Conservation (phyloP, 306 rosid species). For the Aeschynomene evenia region DNA sequence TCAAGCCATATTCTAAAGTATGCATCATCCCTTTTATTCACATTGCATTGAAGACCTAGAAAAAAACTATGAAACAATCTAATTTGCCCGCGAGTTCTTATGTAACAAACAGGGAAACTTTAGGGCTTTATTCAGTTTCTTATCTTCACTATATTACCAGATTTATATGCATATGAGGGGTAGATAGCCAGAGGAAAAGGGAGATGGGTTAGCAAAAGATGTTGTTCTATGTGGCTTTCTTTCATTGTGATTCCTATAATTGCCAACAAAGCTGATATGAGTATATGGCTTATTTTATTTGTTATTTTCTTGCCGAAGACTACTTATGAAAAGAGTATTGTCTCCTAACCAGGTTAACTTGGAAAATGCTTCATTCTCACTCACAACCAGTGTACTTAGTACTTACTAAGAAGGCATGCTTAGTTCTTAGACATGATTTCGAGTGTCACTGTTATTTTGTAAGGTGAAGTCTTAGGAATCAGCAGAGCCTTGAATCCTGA, state of each 20-base stretch:
- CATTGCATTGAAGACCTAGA: neutral
- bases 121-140: conserved; percentile 1
- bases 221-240: conserved; percentile 7
- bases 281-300: neutral
- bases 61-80: conserved; percentile 1
- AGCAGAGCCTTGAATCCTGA: neutral
- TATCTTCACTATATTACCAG: conserved; percentile 15
- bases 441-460: neutral
- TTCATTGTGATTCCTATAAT: neutral
- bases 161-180: neutral
- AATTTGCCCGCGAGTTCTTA: neutral
- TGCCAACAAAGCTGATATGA: neutral
- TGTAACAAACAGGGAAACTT: neutral
- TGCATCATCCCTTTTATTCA: neutral
- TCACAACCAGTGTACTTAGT: neutral
- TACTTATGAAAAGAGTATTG: neutral
- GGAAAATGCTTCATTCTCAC: conserved; percentile 13
- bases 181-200: neutral
- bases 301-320: neutral
- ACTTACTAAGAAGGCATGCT: no score
- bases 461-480: conserved; percentile 7
- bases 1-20: neutral
- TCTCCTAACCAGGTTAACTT: conserved; percentile 1
- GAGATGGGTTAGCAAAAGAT: conserved; percentile 4
- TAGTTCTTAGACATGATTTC: neutral